A percentile compares a stretch with the other conserved stretches of the same genome.
Evolutionary conservation across 2,329 filamentous ascomycete genomes (phyloP).

Genomic region (Colletotrichum caudatum): DNA sequence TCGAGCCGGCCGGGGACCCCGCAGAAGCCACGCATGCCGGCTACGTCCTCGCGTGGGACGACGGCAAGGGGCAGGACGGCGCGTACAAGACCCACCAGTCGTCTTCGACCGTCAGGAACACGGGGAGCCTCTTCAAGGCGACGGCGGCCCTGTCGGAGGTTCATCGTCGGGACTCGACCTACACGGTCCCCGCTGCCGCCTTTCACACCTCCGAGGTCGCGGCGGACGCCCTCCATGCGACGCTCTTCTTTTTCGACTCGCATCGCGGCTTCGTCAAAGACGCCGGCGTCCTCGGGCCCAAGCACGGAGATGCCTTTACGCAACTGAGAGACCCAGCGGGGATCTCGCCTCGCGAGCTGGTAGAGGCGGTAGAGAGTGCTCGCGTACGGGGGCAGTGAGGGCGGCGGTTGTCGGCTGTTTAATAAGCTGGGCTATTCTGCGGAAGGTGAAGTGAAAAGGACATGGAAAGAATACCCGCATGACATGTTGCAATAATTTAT

Average conservation of each 20-base stretch:
- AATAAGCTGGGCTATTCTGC: neutral
- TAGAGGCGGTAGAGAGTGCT: constrained; percentile 41
- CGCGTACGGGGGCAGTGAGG: constrained; percentile 4
- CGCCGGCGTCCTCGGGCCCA: constrained; percentile 50
- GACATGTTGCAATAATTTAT: neutral
- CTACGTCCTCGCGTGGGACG: constrained; percentile 48
- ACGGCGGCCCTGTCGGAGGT: constrained; percentile 16
- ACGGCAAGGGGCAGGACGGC: constrained; percentile 40
- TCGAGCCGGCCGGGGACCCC: constrained; percentile 39
- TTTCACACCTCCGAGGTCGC: constrained; percentile 49
- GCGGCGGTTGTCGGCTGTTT: neutral
- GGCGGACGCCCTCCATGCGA: constrained; percentile 49
- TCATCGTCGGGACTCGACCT: constrained; percentile 45
- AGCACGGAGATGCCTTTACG: constrained; percentile 42
- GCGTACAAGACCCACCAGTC: constrained; percentile 45
- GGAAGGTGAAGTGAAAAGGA: neutral
- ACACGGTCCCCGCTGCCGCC: constrained; percentile 47
- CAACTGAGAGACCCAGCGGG: constrained; percentile 45
- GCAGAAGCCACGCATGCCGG: constrained; percentile 48
- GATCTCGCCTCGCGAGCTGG: constrained; percentile 42
- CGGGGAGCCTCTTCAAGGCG: constrained; percentile 43
- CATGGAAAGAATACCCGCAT: no score
- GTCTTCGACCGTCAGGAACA: constrained; percentile 47
- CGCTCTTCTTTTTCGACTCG: constrained; percentile 53
- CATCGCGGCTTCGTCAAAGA: constrained; percentile 48